Evolutionary conservation across 1,284 basidiomycete species (phyloP).

Genomic region (Sphaerobolus stellatus): DNA sequence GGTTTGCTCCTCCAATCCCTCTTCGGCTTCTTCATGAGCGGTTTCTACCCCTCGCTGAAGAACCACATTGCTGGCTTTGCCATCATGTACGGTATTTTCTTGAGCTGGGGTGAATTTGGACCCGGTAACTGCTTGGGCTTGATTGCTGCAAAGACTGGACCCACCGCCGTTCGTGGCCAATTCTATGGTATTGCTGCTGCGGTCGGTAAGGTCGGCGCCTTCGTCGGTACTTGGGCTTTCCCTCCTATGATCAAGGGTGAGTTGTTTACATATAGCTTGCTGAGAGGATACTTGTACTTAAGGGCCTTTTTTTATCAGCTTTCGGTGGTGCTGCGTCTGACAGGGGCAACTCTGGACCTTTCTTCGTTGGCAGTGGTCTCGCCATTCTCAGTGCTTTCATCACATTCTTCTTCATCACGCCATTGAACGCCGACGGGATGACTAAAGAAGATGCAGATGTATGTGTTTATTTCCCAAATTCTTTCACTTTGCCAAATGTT

Average conservation of each 20-base stretch:
- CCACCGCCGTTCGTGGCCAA: constrained; percentile 84
- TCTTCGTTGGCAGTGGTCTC: constrained; percentile 79
- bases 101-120: constrained; percentile 78
- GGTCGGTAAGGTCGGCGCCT: constrained; percentile 87
- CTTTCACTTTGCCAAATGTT: constrained; percentile 1
- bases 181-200: constrained; percentile 87
- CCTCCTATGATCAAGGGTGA: constrained; percentile 64
- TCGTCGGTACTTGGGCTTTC: constrained; percentile 79
- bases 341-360: constrained; percentile 74
- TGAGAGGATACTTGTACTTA: not conserved
- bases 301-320: constrained; percentile 29
- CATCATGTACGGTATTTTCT: constrained; percentile 87
- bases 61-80: constrained; percentile 77
- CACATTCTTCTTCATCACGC: constrained; percentile 73
- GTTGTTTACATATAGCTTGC: constrained; percentile 8
- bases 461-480: constrained; percentile 28
- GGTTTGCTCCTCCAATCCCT: constrained; percentile 71
- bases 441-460: constrained; percentile 67
- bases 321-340: constrained; percentile 54
- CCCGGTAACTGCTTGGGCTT: constrained; percentile 82
- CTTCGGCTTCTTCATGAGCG: constrained; percentile 85
- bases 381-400: constrained; percentile 77
- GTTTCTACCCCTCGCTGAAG: constrained; percentile 62
- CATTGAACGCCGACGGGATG: constrained; percentile 80
- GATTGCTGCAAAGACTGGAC: constrained; percentile 78